phyloP scores from a whole-genome alignment of 176 grass and related monocot genomes.

The Pontederia paniculata region DNA sequence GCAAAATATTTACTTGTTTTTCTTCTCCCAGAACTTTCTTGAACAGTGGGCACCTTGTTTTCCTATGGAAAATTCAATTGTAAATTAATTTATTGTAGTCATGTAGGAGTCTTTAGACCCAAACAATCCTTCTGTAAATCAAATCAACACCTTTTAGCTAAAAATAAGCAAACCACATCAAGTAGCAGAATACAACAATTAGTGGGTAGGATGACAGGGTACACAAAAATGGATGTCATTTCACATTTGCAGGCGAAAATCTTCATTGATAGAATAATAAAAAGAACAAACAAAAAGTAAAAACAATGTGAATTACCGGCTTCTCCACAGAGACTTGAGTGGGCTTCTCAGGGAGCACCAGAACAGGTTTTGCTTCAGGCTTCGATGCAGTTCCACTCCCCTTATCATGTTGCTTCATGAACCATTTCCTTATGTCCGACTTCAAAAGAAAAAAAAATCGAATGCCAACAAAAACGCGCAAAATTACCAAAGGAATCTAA shows the following conservation, averaged over 20 bases:
- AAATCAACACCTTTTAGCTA: neutral
- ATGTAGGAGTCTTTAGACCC: neutral
- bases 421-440: conserved; percentile 98
- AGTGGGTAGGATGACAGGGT: too few species aligned
- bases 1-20: conserved; percentile 87
- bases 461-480: too few species aligned
- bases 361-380: conserved; percentile 15
- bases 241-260: neutral
- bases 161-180: too few species aligned
- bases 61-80: conserved; percentile 2
- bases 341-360: conserved; percentile 33
- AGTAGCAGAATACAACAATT: too few species aligned
- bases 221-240: neutral
- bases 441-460: conserved; percentile 19
- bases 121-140: too few species aligned
- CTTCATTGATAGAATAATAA: neutral
- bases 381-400: conserved; percentile 27
- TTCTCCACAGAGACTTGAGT: conserved; percentile 51
- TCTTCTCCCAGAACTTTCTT: conserved; percentile 61
- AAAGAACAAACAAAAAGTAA: neutral
- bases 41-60: conserved; percentile 26
- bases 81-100: conserved; percentile 3
- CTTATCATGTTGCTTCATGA: conserved; percentile 83
- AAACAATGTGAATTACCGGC: conserved; percentile 2
- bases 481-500: too few species aligned